phyloP scores from a whole-genome alignment of 225 moss, liverwort and hornwort genomes.

The Antitrichia curtipendula region DNA sequence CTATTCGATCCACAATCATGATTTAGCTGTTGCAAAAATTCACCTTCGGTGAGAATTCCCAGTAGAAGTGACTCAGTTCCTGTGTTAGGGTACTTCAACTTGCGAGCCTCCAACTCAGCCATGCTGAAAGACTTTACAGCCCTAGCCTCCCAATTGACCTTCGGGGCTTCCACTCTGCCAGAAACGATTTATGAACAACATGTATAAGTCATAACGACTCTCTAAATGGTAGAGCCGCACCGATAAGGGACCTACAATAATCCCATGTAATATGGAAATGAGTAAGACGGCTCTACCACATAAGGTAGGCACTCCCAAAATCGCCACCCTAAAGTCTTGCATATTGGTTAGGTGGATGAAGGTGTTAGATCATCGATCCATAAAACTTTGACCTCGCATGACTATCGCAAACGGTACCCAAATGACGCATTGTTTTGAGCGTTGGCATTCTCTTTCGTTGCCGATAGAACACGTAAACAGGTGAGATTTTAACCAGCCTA shows the following conservation, averaged over 20 bases:
- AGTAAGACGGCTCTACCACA: background rate
- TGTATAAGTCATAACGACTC: background rate
- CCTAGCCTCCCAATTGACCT: conserved; percentile 81
- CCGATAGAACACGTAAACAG: background rate
- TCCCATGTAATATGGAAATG: background rate
- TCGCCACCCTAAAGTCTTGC: background rate
- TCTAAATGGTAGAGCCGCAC: background rate
- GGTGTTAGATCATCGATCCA: background rate
- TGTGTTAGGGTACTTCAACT: conserved; percentile 91
- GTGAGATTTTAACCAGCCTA: background rate
- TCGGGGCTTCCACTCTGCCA: conserved; percentile 14
- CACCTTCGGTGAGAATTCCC: conserved; percentile 93
- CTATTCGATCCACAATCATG: background rate
- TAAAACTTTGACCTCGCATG: background rate
- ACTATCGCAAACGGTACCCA: background rate
- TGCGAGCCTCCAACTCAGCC: conserved; percentile 94
- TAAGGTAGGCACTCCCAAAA: background rate
- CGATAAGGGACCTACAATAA: background rate
- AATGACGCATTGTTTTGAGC: background rate
- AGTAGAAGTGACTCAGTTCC: conserved; percentile 88
- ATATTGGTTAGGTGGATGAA: background rate
- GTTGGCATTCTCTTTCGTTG: background rate
- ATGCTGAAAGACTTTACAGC: conserved; percentile 98
- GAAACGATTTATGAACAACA: background rate
- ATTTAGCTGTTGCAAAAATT: background rate